phyloP scores from a whole-genome alignment of 345 rosid genomes.

The Hirschfeldia incana region DNA sequence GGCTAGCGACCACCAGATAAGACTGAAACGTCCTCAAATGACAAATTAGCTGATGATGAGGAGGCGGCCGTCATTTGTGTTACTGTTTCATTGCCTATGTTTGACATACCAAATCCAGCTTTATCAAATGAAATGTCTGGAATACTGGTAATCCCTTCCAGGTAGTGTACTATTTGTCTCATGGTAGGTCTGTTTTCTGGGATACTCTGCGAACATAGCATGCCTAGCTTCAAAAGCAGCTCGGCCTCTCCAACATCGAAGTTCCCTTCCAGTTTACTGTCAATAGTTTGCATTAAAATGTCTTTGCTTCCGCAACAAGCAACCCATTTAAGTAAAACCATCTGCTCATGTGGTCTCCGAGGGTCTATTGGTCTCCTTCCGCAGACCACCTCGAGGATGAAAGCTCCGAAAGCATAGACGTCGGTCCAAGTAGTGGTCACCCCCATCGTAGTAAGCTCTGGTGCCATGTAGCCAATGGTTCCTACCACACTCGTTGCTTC shows the following conservation, averaged over 20 bases:
- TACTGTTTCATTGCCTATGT: conserved; percentile 24
- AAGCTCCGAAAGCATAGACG: neutral
- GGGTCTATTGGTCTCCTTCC: conserved; percentile 8
- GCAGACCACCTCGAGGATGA: neutral
- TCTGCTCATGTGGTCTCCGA: conserved; percentile 14
- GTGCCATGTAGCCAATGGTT: too few species aligned
- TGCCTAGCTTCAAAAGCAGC: conserved; percentile 43
- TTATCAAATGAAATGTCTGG: conserved; percentile 20
- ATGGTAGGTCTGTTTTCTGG: conserved; percentile 36
- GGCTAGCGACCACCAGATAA: conserved; percentile 29
- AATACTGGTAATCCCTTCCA: conserved; percentile 22
- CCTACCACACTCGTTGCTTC: too few species aligned
- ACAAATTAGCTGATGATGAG: conserved; percentile 30
- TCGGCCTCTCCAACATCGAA: conserved; percentile 13
- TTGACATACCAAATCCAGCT: conserved; percentile 35
- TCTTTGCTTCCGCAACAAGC: conserved; percentile 25
- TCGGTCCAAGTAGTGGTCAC: neutral
- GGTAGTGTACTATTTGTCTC: conserved; percentile 41
- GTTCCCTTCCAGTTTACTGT: conserved; percentile 28
- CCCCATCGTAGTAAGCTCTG: neutral
- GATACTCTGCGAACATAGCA: conserved; percentile 42
- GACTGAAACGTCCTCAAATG: conserved; percentile 22
- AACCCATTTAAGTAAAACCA: conserved; percentile 31
- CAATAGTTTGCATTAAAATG: conserved; percentile 25
- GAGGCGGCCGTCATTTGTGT: conserved; percentile 27